Percentiles rank a stretch among this genome's conserved stretches.
Conservation (phyloP, 495 filamentous ascomycete genomes). For the Tuber umbilicatum region DNA sequence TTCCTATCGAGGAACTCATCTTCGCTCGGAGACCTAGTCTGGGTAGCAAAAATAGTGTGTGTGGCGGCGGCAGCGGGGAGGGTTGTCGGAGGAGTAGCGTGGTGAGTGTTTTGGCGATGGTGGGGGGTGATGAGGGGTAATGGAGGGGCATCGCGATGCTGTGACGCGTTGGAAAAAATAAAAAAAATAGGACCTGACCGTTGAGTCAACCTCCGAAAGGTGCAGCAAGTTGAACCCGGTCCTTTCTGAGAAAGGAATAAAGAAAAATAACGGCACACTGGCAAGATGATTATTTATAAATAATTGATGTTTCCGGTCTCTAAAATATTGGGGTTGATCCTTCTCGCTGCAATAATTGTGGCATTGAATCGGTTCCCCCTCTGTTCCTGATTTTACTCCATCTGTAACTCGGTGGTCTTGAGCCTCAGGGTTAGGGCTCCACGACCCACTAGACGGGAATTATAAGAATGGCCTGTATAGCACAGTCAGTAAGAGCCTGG, state of each 20-base stretch:
- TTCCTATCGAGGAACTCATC: background rate
- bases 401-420: background rate
- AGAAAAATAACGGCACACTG: background rate
- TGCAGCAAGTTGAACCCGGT: background rate
- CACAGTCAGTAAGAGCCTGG: too few relatives aligned
- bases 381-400: background rate
- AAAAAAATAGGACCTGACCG: background rate
- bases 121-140: constrained; percentile 34
- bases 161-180: background rate
- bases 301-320: background rate
- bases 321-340: background rate
- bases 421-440: constrained; percentile 3
- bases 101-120: constrained; percentile 3
- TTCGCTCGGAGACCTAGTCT: constrained; percentile 1
- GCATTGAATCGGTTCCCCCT: background rate
- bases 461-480: too few relatives aligned
- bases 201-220: background rate
- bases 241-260: background rate
- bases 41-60: constrained; percentile 4
- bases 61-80: constrained; percentile 8
- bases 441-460: too few relatives aligned
- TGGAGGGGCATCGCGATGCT: constrained; percentile 22
- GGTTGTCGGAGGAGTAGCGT: constrained; percentile 6
- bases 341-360: background rate
- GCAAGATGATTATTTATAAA: background rate